These are phyloP conservation scores for Alternaria arborescens DNA, from an alignment of 2,329 filamentous ascomycete genomes.

Conservation along the genomic window DNA sequence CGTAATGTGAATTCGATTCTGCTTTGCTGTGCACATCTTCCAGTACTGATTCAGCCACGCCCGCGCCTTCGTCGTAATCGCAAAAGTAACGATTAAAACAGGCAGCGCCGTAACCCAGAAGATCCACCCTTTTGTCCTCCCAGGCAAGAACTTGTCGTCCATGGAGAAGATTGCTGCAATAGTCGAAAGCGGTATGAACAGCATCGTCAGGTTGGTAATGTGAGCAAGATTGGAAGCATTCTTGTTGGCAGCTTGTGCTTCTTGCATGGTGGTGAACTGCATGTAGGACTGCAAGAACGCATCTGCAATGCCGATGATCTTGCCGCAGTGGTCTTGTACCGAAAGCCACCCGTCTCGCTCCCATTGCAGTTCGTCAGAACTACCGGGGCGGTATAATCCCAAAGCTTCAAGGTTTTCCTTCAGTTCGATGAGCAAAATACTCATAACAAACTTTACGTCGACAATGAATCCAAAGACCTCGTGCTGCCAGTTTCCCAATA, in stretches of 20 bases:
- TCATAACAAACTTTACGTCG: no score
- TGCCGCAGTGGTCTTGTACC: not conserved
- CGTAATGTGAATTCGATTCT: no score
- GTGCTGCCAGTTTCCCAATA: no score
- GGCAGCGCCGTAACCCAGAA: conserved; percentile 15
- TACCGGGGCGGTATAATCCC: not conserved
- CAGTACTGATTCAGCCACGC: no score
- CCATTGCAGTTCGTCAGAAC: not conserved
- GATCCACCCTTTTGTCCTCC: conserved; percentile 10
- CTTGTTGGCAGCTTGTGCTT: conserved; percentile 15
- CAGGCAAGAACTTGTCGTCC: conserved; percentile 15
- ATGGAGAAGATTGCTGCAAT: conserved; percentile 16
- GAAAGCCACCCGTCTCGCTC: conserved; percentile 1
- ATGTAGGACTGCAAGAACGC: conserved; percentile 3
- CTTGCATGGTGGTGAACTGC: conserved; percentile 10
- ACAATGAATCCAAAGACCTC: no score
- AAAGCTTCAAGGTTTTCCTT: no score
- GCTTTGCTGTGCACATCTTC: no score
- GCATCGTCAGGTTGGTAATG: conserved; percentile 17
- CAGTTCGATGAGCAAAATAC: no score
- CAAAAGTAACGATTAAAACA: not conserved
- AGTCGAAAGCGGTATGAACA: conserved; percentile 19
- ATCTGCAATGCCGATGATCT: not conserved
- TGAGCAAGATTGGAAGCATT: conserved; percentile 10
- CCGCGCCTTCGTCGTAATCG: no score